Percentiles rank a stretch among this genome's conserved stretches.
phyloP scores from a whole-genome alignment of 2,329 filamentous ascomycete species.

The Calonectria hongkongensis region DNA sequence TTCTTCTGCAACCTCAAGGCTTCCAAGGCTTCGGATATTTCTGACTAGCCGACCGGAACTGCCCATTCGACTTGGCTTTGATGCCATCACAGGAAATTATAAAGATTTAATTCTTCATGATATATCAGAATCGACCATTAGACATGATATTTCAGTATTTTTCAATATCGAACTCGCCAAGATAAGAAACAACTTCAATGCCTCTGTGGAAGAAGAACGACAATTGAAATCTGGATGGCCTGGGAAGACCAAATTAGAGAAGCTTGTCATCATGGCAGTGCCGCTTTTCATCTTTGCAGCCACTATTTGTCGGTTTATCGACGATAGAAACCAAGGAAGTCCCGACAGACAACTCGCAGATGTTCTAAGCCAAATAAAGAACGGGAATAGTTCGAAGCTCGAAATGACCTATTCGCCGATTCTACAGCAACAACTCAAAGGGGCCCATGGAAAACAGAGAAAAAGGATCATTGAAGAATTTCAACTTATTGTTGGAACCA shows the following conservation, averaged over 20 bases:
- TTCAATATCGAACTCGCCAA: background rate
- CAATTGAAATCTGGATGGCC: background rate
- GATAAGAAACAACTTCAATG: background rate
- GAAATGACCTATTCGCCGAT: slow-evolving; percentile 9
- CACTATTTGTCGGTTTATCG: background rate
- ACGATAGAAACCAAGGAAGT: background rate
- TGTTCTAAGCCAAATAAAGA: background rate
- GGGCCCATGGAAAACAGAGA: background rate
- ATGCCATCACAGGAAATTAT: background rate
- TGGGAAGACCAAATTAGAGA: background rate
- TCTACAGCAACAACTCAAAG: slow-evolving; percentile 1
- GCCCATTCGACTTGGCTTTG: background rate
- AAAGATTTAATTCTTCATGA: slow-evolving; percentile 2
- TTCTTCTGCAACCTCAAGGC: slow-evolving; percentile 7
- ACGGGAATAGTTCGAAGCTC: background rate
- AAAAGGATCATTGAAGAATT: slow-evolving; percentile 29
- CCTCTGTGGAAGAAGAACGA: background rate
- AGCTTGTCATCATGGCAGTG: background rate
- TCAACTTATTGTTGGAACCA: slow-evolving; percentile 16
- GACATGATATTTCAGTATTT: background rate
- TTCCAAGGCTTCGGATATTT: slow-evolving; percentile 59
- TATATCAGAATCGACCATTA: background rate
- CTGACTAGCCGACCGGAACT: slow-evolving; percentile 13
- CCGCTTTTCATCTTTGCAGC: background rate
- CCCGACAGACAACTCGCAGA: background rate